These are phyloP conservation scores for Nyctanthes arbortristis DNA, from an alignment of 257 asterid genomes.

Conservation along the genomic window DNA sequence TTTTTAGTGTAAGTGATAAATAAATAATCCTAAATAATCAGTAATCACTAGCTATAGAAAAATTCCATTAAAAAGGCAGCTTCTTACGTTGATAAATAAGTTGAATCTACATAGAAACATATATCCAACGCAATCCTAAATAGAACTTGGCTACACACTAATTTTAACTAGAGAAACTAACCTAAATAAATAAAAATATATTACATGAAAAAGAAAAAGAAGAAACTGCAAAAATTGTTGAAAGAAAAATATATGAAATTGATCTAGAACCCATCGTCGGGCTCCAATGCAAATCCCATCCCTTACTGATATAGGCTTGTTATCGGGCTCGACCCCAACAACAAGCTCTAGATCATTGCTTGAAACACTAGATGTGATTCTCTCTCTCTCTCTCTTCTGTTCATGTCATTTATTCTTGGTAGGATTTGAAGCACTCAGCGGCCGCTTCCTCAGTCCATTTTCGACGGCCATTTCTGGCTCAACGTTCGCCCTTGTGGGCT, in stretches of 20 bases:
- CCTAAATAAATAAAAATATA: slow-evolving; percentile 1
- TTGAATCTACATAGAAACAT: no score
- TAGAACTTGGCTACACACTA: neutral
- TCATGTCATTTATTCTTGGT: slow-evolving; percentile 40
- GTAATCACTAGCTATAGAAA: neutral
- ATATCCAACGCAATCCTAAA: no score
- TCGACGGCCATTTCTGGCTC: slow-evolving; percentile 48
- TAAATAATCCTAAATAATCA: no score
- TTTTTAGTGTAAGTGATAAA: no score
- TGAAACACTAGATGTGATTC: no score
- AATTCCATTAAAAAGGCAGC: neutral
- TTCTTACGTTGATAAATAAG: neutral
- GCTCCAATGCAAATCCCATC: neutral
- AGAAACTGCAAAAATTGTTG: slow-evolving; percentile 20
- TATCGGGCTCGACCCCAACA: no score
- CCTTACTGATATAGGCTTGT: no score
- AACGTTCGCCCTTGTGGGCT: slow-evolving; percentile 30
- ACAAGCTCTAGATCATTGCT: no score
- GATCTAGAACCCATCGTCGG: neutral
- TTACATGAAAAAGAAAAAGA: neutral
- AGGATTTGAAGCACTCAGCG: slow-evolving; percentile 59
- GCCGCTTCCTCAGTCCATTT: slow-evolving; percentile 42
- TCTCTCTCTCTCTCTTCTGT: neutral
- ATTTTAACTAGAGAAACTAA: neutral
- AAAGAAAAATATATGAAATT: slow-evolving; percentile 19